Percentiles rank a stretch among this genome's conserved stretches.
phyloP scores from a whole-genome alignment of 441 rosid species.

The Aleurites moluccanus region DNA sequence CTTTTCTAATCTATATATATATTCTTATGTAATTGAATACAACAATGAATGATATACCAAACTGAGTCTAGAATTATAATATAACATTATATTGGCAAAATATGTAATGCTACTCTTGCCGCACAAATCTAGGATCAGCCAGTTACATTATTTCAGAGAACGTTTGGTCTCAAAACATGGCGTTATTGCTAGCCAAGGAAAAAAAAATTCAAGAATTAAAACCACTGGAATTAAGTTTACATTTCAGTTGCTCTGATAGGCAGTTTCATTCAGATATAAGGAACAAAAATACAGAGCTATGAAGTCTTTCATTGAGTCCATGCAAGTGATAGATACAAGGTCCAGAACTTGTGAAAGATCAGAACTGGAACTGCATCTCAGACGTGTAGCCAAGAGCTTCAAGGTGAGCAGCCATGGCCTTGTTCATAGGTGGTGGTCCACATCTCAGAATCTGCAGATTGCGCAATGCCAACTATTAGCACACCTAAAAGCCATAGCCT shows the following conservation, averaged over 20 bases:
- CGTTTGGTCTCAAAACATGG: not conserved
- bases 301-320: conserved; percentile 3
- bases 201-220: not conserved
- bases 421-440: conserved; percentile 78
- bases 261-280: not conserved
- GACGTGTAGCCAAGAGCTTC: conserved; percentile 56
- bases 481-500: not conserved
- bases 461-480: not conserved
- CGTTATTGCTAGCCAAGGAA: no score
- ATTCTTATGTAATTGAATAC: no score
- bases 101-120: no score
- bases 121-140: no score
- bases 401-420: conserved; percentile 64
- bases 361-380: conserved; percentile 70
- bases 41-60: no score
- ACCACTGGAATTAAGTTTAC: not conserved
- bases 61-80: no score
- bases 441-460: conserved; percentile 53
- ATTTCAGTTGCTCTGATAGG: conserved; percentile 8
- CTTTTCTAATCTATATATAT: no score
- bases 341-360: conserved; percentile 16
- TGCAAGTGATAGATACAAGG: not conserved
- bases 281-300: not conserved
- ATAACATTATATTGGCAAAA: no score
- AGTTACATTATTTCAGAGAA: not conserved